Base-by-base conservation (phyloP, 208 protist species). In the Wallacemonas collosoma region DNA sequence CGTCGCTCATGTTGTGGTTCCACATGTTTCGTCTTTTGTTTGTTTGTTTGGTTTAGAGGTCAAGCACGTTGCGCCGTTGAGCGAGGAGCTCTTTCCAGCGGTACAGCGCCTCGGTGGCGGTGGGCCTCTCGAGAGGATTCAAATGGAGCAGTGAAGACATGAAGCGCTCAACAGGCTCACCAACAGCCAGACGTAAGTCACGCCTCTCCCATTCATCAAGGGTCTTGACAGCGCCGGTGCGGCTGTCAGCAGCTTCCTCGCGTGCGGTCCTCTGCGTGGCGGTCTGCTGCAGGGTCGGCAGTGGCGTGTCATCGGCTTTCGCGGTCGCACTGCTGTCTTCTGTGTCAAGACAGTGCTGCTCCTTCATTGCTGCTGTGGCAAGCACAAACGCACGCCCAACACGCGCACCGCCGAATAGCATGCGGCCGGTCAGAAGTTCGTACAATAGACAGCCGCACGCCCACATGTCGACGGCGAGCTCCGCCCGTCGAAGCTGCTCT, bases 391-490 rank as follows among this genome's bases (percentile, higher is more conserved):
- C 81, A 2, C 85, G 78, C n/a, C 80, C 83, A 48, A 95, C 63
- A 2, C 82, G 80, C 44, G 63, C 84, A 44, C 90, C 85, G 40
- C 85, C 88, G 76, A 95, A 95, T 38, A 95, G 80, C 85, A 90
- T 88, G 54, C 80, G 79, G 3, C 91, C 91, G 2, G 88, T 94
- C 7, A 95, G 81, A 50, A 95, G 74, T 71, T 95, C 91, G 75
- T 94, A 94, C 36, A 95, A 79, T 38, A 94, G 61, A 57, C 91
- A 95, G 35, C 91, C 91, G 56, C 88, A 94, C 39, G 76, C 79
- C 91, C 91, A 95, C 61, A 95, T 86, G 67, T 95, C 91, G 8
- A 81, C 87, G 8, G 90, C 85, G 48, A 93, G 75, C 72, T 93
- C 90, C 8, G 74, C 79, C 38, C 73, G 75, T 14, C 77, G 80